These are phyloP conservation scores for Ustilago curta DNA, from an alignment of 1,284 basidiomycete species.

Conservation along the genomic window DNA sequence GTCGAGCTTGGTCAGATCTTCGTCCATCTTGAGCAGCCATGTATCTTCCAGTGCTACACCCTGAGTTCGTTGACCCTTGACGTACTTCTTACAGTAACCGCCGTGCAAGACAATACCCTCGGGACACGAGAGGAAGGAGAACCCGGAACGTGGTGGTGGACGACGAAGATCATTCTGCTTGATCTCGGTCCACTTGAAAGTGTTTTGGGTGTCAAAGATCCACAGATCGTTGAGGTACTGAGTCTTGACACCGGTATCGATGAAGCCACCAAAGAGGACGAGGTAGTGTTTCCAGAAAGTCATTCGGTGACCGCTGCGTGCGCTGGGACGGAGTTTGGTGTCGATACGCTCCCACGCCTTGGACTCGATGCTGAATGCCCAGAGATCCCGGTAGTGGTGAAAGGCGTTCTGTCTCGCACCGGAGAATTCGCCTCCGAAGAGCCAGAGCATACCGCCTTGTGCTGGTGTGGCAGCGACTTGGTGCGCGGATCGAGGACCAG, in stretches of 20 bases:
- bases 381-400: constrained; percentile 84
- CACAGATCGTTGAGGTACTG: constrained; percentile 88
- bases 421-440: constrained; percentile 72
- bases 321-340: constrained; percentile 82
- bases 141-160: constrained; percentile 73
- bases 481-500: constrained; percentile 67
- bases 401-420: constrained; percentile 86
- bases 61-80: constrained; percentile 84
- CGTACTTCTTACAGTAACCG: constrained; percentile 92
- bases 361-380: constrained; percentile 62
- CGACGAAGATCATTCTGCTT: constrained; percentile 71
- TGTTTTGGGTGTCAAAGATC: constrained; percentile 83
- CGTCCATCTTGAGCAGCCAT: constrained; percentile 81
- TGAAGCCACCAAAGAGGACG: constrained; percentile 87
- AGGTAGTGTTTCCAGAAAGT: constrained; percentile 87
- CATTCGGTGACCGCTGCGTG: constrained; percentile 86
- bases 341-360: constrained; percentile 89
- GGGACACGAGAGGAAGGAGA: constrained; percentile 83
- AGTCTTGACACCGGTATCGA: constrained; percentile 81
- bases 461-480: constrained; percentile 63
- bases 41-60: constrained; percentile 91
- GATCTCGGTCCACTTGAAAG: constrained; percentile 87
- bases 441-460: constrained; percentile 67
- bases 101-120: constrained; percentile 89
- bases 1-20: constrained; percentile 72